Percentiles rank a stretch among this genome's conserved stretches.
Conservation (phyloP, 2,329 filamentous ascomycete species). For the Thielaviopsis musarum region DNA sequence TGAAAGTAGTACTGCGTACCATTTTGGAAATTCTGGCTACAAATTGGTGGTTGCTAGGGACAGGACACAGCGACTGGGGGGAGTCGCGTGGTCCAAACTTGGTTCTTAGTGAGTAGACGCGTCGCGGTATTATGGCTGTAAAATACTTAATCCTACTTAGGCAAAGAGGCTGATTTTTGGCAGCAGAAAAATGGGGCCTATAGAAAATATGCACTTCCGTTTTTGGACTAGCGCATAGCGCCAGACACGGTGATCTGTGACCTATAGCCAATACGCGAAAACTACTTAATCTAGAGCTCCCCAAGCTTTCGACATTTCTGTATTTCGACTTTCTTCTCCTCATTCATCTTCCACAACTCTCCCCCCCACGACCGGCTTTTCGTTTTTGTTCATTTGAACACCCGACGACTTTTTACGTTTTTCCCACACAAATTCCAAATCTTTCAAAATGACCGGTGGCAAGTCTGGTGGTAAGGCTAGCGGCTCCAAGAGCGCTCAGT, state of each 20-base stretch:
- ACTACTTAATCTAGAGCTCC: constrained; percentile 37
- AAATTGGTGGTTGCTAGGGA: no score
- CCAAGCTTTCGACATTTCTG: constrained; percentile 20
- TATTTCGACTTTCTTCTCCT: constrained; percentile 12
- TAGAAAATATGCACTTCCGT: constrained; percentile 14
- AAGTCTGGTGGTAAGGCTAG: constrained; percentile 99
- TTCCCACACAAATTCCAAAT: constrained; percentile 12
- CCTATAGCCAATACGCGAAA: constrained; percentile 30
- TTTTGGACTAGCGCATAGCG: constrained; percentile 14
- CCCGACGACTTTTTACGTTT: constrained; percentile 13
- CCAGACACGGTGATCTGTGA: constrained; percentile 30
- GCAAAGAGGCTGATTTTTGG: constrained; percentile 6
- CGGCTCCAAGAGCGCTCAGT: constrained; percentile 97
- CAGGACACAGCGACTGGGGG: neutral
- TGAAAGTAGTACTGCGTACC: no score
- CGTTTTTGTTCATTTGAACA: neutral
- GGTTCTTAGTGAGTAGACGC: neutral
- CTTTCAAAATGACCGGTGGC: constrained; percentile 95
- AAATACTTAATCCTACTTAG: neutral
- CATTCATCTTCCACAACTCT: constrained; percentile 17
- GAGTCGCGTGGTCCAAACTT: neutral
- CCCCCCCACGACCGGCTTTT: constrained; percentile 1
- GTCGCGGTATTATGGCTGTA: neutral
- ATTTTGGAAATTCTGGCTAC: neutral
- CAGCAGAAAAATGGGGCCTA: constrained; percentile 7